A percentile compares a stretch with the other conserved stretches of the same genome.
These are phyloP conservation scores for Litsea cubeba DNA, from an alignment of 164 flowering plant genomes.

Conservation along the genomic window DNA sequence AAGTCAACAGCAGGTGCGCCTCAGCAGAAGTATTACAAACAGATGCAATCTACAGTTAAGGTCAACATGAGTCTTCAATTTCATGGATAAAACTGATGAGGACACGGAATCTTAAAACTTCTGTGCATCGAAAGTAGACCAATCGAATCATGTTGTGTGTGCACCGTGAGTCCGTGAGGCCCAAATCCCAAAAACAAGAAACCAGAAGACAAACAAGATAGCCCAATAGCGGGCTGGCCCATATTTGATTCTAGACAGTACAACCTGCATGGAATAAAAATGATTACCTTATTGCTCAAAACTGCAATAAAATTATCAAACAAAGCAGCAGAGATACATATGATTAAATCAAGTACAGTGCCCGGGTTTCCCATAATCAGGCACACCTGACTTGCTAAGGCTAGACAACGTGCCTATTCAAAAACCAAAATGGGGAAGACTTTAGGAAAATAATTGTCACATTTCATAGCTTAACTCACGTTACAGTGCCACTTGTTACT, in stretches of 20 bases:
- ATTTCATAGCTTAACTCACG: neutral
- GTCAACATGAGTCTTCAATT: neutral
- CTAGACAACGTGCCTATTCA: neutral
- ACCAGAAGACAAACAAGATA: slow-evolving; percentile 94
- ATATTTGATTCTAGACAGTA: slow-evolving; percentile 87
- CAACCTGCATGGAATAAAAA: slow-evolving; percentile 52
- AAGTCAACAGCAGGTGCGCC: neutral
- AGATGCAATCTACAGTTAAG: neutral
- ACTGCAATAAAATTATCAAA: neutral
- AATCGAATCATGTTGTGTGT: slow-evolving; percentile 18
- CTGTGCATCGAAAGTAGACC: neutral
- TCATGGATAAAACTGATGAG: neutral
- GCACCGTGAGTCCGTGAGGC: slow-evolving; percentile 79
- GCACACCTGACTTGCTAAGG: neutral
- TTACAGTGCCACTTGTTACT: neutral
- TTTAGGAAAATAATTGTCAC: too few relatives aligned
- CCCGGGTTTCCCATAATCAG: neutral
- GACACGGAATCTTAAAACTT: neutral
- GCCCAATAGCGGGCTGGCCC: slow-evolving; percentile 99
- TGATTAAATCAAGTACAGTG: neutral
- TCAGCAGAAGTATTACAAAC: neutral
- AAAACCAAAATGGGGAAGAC: too few relatives aligned
- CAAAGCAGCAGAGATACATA: neutral
- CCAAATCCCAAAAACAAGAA: slow-evolving; percentile 98
- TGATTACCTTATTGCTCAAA: neutral